Evolutionary conservation across 1,284 basidiomycete genomes (phyloP), one percentile per base, ranked within the genome.

Genomic region (Salmacisia buchloeana): DNA sequence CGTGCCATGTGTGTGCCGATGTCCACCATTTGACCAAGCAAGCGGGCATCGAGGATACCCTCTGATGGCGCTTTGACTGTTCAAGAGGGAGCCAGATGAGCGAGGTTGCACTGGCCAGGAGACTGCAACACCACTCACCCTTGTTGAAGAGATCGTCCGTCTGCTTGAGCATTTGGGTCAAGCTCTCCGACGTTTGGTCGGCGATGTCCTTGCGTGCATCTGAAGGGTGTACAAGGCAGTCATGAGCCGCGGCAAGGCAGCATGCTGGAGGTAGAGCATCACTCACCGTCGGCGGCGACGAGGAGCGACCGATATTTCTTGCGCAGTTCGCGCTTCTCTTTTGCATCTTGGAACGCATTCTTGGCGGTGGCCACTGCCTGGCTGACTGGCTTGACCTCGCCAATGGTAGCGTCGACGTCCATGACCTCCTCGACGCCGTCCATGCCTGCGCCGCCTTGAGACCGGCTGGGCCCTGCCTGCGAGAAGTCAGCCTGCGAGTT

Each of bases 1-100:
- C 72, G 69, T 2, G 75, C 74, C 69, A 78, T 70, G 21, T 70
- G 62, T 3, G 70, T 70, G 2, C 72, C 73, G 63, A 73, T 73
- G 38, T 78, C 72, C 10, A 72, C 73, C 62, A 73, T 68, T 21
- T 63, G 67, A 0, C 71, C 58, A 10, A 79, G 58, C 21, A 73
- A 68, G 43, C 72, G 69, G 2, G 76, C 71, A 58, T 79, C 77
- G 25, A 79, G 61, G 2, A 77, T 62, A 27, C 62, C 67, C 45
- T 74, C 72, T 4, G 59, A 56, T 3, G 70, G 70, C 1, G 64
- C 72, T 57, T 70, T 72, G 34, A 74, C 71, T 71, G 66, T 29
- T 10, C 23, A 18, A n/a, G n/a, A 15, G 38, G 12, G 6, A 29
- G 41, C 29, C 29, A 38, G 5, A 1, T 21, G 7, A 29, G 39